Evolutionary conservation across 352 stramenopile genomes (phyloP).

Genomic region (Pythium monospermum): DNA sequence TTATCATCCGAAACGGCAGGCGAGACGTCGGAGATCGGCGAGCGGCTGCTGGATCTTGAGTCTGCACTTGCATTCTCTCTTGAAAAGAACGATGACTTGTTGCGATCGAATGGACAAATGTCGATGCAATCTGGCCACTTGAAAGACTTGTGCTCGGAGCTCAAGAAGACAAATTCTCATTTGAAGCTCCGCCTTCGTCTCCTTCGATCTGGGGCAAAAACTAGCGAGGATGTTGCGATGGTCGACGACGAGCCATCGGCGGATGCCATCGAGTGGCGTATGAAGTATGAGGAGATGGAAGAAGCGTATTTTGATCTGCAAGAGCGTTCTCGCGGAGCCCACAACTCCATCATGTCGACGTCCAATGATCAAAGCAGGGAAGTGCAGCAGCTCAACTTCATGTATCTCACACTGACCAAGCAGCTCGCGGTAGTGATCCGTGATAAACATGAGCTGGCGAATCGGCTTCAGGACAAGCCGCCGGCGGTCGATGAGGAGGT

Average conservation of each 20-base stretch:
- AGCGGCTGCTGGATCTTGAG: slow-evolving; percentile 59
- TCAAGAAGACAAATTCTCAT: slow-evolving; percentile 57
- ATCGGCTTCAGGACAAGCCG: slow-evolving; percentile 26
- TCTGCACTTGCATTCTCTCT: slow-evolving; percentile 48
- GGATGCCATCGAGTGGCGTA: slow-evolving; percentile 77
- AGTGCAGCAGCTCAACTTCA: slow-evolving; percentile 59
- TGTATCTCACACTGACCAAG: slow-evolving; percentile 55
- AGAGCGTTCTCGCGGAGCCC: slow-evolving; percentile 33
- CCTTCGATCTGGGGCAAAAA: slow-evolving; percentile 7
- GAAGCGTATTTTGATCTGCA: slow-evolving; percentile 51
- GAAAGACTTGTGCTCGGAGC: slow-evolving; percentile 38
- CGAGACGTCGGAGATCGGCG: slow-evolving; percentile 15
- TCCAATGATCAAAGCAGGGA: slow-evolving; percentile 23
- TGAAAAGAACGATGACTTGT: slow-evolving; percentile 52
- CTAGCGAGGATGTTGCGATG: slow-evolving; percentile 15
- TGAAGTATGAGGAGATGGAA: slow-evolving; percentile 81
- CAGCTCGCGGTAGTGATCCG: slow-evolving; percentile 62
- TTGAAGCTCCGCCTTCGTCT: slow-evolving; percentile 57
- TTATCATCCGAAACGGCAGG: background rate
- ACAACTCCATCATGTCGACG: slow-evolving; percentile 1
- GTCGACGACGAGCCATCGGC: slow-evolving; percentile 55
- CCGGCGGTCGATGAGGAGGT: slow-evolving; percentile 10
- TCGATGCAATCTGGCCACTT: slow-evolving; percentile 50
- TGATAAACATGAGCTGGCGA: slow-evolving; percentile 74
- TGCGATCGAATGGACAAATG: slow-evolving; percentile 52